phyloP scores from a whole-genome alignment of 1,139 yeast species.

The Protomyces arabidopsidicola region DNA sequence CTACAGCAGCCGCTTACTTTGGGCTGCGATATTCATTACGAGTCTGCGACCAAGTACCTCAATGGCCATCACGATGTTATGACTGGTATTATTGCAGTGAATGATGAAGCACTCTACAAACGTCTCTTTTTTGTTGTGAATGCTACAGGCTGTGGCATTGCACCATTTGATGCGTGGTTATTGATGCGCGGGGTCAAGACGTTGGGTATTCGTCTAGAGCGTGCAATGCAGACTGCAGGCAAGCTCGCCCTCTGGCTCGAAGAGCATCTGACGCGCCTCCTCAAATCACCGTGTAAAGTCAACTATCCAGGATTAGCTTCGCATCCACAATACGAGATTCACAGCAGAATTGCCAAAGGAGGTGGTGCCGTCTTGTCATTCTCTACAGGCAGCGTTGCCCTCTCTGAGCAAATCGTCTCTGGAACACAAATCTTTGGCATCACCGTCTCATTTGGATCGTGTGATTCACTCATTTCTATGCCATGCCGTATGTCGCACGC shows the following conservation, averaged over 20 bases:
- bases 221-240: slow-evolving; percentile 62
- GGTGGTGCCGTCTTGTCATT: slow-evolving; percentile 85
- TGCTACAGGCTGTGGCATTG: slow-evolving; percentile 84
- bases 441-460: slow-evolving; percentile 92
- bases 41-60: slow-evolving; percentile 85
- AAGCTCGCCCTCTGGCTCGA: slow-evolving; percentile 66
- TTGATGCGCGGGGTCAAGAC: slow-evolving; percentile 91
- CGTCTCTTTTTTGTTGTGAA: slow-evolving; percentile 73
- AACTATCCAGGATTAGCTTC: slow-evolving; percentile 77
- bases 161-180: slow-evolving; percentile 88
- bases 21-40: slow-evolving; percentile 85
- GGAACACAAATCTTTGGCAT: slow-evolving; percentile 73
- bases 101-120: slow-evolving; percentile 57
- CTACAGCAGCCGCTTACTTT: slow-evolving; percentile 77
- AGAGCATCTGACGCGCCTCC: slow-evolving; percentile 32
- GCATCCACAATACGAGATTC: slow-evolving; percentile 70
- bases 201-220: slow-evolving; percentile 71
- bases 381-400: slow-evolving; percentile 71
- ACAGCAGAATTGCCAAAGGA: slow-evolving; percentile 71
- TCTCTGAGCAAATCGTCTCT: slow-evolving; percentile 71
- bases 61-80: slow-evolving; percentile 93
- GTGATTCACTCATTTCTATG: slow-evolving; percentile 73
- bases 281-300: slow-evolving; percentile 54
- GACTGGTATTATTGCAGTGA: slow-evolving; percentile 76
- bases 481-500: slow-evolving; percentile 90